Evolutionary conservation across 2,329 filamentous ascomycete species (phyloP).

Genomic region (Alternaria burnsii): DNA sequence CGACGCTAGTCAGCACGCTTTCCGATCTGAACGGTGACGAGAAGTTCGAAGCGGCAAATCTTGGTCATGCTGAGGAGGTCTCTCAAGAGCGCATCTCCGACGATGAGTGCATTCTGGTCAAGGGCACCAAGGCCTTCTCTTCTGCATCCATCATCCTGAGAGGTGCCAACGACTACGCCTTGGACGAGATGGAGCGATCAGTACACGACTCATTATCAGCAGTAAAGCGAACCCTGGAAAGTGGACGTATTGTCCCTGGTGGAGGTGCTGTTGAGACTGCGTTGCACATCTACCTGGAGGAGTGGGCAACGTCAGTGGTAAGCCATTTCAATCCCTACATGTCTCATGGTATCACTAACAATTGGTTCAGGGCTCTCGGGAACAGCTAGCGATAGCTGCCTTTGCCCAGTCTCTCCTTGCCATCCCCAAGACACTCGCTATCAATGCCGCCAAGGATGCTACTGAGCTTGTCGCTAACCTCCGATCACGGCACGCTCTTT

Average conservation of each 20-base stretch:
- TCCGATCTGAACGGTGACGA: constrained; percentile 98
- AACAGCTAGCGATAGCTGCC: constrained; percentile 97
- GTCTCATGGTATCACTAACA: constrained; percentile 11
- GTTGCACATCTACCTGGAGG: constrained; percentile 97
- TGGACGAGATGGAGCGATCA: constrained; percentile 99
- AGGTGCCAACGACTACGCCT: constrained; percentile 92
- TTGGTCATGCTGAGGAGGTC: constrained; percentile 94
- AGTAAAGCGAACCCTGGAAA: constrained; percentile 96
- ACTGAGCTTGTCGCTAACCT: constrained; percentile 96
- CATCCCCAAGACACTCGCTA: constrained; percentile 94
- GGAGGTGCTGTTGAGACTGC: constrained; percentile 98
- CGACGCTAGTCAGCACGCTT: constrained; percentile 88
- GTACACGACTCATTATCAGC: constrained; percentile 96
- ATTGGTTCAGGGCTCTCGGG: constrained; percentile 73
- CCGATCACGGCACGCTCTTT: constrained; percentile 90
- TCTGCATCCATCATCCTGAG: constrained; percentile 96
- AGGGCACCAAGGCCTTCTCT: constrained; percentile 92
- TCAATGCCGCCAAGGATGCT: constrained; percentile 96
- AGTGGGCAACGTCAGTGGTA: constrained; percentile 95
- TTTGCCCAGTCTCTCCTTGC: constrained; percentile 94
- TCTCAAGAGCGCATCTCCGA: constrained; percentile 98
- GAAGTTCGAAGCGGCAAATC: constrained; percentile 88
- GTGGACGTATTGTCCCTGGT: constrained; percentile 93
- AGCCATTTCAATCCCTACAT: constrained; percentile 38
- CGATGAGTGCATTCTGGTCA: constrained; percentile 96